Base-by-base conservation (phyloP, 2,329 filamentous ascomycete species). In the Exophiala spinifera region DNA sequence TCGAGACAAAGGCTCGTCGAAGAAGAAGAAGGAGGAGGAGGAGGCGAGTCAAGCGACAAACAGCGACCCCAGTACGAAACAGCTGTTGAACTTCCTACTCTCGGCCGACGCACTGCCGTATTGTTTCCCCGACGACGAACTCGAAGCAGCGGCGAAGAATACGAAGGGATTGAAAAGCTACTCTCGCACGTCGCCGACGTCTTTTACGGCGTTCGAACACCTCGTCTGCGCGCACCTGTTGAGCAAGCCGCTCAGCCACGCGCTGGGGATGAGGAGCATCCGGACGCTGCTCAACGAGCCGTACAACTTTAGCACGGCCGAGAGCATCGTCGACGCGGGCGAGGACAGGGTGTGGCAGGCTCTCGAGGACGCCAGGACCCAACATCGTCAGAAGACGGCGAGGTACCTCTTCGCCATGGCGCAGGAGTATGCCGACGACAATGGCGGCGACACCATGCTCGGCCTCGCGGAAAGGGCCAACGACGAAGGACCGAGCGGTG, bases 381-480 rank as follows among this genome's bases (percentile, higher is more conserved):
- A 76, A 63, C 74, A 77, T 55, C 72, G 74, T 51, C 72, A 71
- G 56, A 76, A 76, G 65, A 76, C 73, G 1, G 74, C 73, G 0
- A 65, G 68, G 7, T 70, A 76, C 52, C 65, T 76, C 4, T 66
- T 55, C 21, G 19, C 51, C 10, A 59, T 62, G 21, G 62, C 57
- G 5, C 42, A 58, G 37, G 44, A 50, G 21, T 57, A 61, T 8
- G 47, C 46, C 2, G 49, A 61, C 14, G 39, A 51, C 7, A 56
- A 63, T 13, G 56, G 46, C 14, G 39, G 51, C 7, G 58, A 63
- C 13, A 57, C 49, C 11, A 65, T 67, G 11, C 52, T 47, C 33
- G 10, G 13, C 28, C 21, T 56, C 6, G 48, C 53, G 11, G 34
- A 51, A 17, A 67, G 70, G 49, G 62, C 63, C 3, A 61, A 67